Evolutionary conservation across 352 stramenopile genomes (phyloP).

Genomic region (Globisporangium nodosum): DNA sequence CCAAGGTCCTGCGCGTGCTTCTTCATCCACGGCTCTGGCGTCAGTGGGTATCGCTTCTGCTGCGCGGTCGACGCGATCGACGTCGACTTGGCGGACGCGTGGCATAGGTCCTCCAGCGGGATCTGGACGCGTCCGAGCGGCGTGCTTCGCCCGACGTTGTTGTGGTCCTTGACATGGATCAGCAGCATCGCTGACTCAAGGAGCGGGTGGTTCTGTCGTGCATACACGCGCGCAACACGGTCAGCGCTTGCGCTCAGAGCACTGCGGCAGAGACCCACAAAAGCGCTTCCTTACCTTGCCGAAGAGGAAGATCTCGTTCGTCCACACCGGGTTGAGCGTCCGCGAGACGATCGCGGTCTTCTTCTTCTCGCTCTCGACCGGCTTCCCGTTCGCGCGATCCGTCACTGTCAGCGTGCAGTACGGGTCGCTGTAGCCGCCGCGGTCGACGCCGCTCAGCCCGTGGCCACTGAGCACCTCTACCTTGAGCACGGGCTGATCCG

Average conservation of each 20-base stretch:
- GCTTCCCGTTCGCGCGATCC: constrained; percentile 37
- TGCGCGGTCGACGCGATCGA: constrained; percentile 45
- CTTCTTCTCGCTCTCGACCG: constrained; percentile 61
- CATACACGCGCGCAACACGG: neutral
- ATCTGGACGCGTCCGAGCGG: constrained; percentile 64
- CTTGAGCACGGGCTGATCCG: constrained; percentile 31
- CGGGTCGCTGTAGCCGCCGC: constrained; percentile 66
- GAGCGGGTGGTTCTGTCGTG: constrained; percentile 37
- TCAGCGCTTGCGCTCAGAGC: neutral
- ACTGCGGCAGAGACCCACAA: neutral
- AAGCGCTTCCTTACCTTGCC: constrained; percentile 35
- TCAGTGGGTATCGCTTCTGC: constrained; percentile 51
- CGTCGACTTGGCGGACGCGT: constrained; percentile 38
- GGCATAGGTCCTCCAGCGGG: constrained; percentile 52
- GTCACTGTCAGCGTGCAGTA: constrained; percentile 67
- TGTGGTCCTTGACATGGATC: constrained; percentile 74
- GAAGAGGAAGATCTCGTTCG: constrained; percentile 54
- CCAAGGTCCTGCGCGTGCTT: constrained; percentile 45
- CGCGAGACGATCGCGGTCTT: constrained; percentile 57
- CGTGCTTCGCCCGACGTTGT: constrained; percentile 56
- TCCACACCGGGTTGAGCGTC: constrained; percentile 69
- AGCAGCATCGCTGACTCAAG: constrained; percentile 36
- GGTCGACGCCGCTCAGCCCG: constrained; percentile 45
- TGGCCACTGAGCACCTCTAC: constrained; percentile 62
- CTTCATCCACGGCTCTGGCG: constrained; percentile 71